A percentile compares a stretch with the other conserved stretches of the same genome.
Conservation (phyloP, 1,284 basidiomycete species). For the Malassezia pachydermatis region DNA sequence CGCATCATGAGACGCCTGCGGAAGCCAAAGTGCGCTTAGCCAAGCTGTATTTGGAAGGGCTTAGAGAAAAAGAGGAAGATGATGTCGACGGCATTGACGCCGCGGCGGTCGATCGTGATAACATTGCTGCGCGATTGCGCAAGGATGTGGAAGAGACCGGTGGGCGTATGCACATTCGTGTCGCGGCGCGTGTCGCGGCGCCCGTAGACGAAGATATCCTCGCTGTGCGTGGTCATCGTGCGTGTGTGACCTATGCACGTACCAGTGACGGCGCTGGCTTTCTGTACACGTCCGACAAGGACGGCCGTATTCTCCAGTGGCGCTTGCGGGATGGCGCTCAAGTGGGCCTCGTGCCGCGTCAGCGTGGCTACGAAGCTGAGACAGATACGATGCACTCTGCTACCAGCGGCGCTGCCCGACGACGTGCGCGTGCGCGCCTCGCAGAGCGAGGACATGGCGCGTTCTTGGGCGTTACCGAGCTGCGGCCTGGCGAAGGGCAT, state of each 20-base stretch:
- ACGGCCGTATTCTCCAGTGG: conserved; percentile 41
- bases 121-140: conserved; percentile 76
- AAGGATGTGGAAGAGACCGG: conserved; percentile 36
- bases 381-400: conserved; percentile 2
- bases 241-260: conserved; percentile 66
- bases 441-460: background rate
- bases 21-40: conserved; percentile 84
- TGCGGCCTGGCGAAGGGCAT: conserved; percentile 57
- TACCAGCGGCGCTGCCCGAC: conserved; percentile 12
- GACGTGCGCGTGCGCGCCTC: conserved; percentile 1
- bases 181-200: conserved; percentile 49
- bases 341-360: conserved; percentile 25
- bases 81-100: conserved; percentile 60
- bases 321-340: conserved; percentile 37
- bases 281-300: conserved; percentile 51
- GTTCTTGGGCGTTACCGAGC: conserved; percentile 26
- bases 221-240: conserved; percentile 61
- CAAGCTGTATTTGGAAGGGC: conserved; percentile 74
- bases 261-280: conserved; percentile 60
- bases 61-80: conserved; percentile 47
- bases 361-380: background rate
- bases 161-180: conserved; percentile 64
- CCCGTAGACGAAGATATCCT: conserved; percentile 18
- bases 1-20: conserved; percentile 64
- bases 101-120: conserved; percentile 79